Evolutionary conservation across 2,329 filamentous ascomycete genomes (phyloP).

Genomic region (Alternaria alternata): DNA sequence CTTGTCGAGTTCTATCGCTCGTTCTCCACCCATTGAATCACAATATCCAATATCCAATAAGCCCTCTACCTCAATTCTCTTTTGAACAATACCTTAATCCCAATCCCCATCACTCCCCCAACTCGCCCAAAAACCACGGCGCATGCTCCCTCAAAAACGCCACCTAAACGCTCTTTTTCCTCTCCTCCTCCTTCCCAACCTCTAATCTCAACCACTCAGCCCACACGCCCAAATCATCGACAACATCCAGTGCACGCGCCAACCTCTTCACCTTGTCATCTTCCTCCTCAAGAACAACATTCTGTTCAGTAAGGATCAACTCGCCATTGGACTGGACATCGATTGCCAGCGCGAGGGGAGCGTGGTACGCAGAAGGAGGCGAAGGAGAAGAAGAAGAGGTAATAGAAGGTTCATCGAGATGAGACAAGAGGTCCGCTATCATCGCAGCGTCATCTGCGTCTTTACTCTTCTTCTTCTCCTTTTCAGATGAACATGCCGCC

Average conservation of each 20-base stretch:
- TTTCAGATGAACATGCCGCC: not conserved
- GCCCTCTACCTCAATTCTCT: no score
- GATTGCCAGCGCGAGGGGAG: slow-evolving; percentile 60
- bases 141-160: not conserved
- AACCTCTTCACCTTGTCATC: slow-evolving; percentile 43
- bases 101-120: no score
- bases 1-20: no score
- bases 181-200: slow-evolving; percentile 5
- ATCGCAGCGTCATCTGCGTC: not conserved
- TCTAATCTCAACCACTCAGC: slow-evolving; percentile 57
- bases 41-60: no score
- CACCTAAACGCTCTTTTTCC: not conserved
- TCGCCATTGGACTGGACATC: slow-evolving; percentile 68
- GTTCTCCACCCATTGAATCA: no score
- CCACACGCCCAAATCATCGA: slow-evolving; percentile 61
- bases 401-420: slow-evolving; percentile 14
- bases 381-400: no score
- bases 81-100: no score
- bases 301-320: slow-evolving; percentile 67
- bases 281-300: slow-evolving; percentile 52
- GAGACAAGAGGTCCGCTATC: slow-evolving; percentile 16
- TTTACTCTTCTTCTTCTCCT: not conserved
- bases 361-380: slow-evolving; percentile 33
- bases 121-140: no score
- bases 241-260: slow-evolving; percentile 56